These are phyloP conservation scores for Peronospora farinosa DNA, from an alignment of 352 stramenopile species.

Conservation along the genomic window DNA sequence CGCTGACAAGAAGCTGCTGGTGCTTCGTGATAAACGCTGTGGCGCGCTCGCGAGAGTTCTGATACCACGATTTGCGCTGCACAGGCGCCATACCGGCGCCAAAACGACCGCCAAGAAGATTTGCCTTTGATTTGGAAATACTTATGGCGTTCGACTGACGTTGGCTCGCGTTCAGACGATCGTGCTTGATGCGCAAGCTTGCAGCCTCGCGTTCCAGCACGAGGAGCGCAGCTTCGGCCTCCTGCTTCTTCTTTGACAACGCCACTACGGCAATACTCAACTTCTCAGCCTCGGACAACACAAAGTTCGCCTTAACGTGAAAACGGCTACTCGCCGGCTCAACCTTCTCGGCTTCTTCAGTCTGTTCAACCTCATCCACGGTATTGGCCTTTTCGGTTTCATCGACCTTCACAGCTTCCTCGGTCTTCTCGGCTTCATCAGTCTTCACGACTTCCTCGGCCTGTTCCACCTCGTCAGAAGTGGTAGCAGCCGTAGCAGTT, in stretches of 20 bases:
- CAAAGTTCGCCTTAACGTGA: constrained; percentile 64
- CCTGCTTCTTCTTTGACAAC: constrained; percentile 78
- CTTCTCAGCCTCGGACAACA: constrained; percentile 70
- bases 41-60: constrained; percentile 58
- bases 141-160: constrained; percentile 48
- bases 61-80: constrained; percentile 56
- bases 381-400: constrained; percentile 4
- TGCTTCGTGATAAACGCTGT: constrained; percentile 63
- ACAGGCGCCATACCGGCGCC: constrained; percentile 25
- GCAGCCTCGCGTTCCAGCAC: constrained; percentile 67
- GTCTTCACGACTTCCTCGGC: constrained; percentile 7
- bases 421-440: constrained; percentile 11
- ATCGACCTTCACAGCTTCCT: constrained; percentile 17
- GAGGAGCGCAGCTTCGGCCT: constrained; percentile 55
- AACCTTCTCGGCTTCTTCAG: constrained; percentile 18
- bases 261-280: constrained; percentile 62
- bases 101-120: constrained; percentile 50
- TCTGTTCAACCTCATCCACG: constrained; percentile 12
- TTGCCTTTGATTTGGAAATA: constrained; percentile 57
- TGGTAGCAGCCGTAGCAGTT: constrained; percentile 4
- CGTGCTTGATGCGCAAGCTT: constrained; percentile 74
- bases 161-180: constrained; percentile 74
- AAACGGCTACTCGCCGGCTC: constrained; percentile 40
- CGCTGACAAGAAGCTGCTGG: constrained; percentile 64
- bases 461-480: neutral